Base-by-base conservation (phyloP, 1,139 yeast genomes). In the Debaryomycetaceae sp. region DNA sequence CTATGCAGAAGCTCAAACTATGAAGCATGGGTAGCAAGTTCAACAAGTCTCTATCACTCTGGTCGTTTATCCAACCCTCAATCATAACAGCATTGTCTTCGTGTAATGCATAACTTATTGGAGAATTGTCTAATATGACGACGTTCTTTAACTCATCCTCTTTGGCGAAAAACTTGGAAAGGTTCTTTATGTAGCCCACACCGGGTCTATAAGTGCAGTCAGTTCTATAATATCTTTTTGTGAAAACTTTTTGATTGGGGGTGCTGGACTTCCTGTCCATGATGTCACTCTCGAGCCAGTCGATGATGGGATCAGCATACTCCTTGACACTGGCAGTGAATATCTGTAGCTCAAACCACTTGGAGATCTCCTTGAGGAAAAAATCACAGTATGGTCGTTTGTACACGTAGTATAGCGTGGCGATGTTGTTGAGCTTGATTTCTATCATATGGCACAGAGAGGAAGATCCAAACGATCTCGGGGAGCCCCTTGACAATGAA, bases 11-110 rank as follows among this genome's bases (percentile, higher is more conserved):
- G 48, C 96, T 76, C 55, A 93, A 67, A 33, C 96, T 87, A 55
- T 86, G 82, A 44, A 93, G 70, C 60, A 93, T 69, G 1, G 99
- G 98, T 41, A 93, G 65, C 43, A 93, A 67, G 56, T 88, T 83
- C 61, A 93, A 68, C 46, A 93, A 70, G 56, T 89, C 96, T 24
- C 84, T 75, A 60, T 93, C 99, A 39, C 85, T 80, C 20, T 95
- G 96, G 65, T 93, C 99, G 58, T 88, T 89, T 50, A 93, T 89
- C 99, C 99, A 93, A 38, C 99, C 98, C 65, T 91, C 97, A 20
- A 93, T 89, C 68, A 86, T 83, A 34, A 93, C 83, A 1, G 97
- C 99, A 60, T 93, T 93, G 54, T 84, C 83, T 50, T 83, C 88
- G 60, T 93, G 93, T 60, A 81, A 67, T 9, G 90, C 85, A 62